Evolutionary conservation across 2,329 filamentous ascomycete species (phyloP).

Genomic region (Apiospora hydei): DNA sequence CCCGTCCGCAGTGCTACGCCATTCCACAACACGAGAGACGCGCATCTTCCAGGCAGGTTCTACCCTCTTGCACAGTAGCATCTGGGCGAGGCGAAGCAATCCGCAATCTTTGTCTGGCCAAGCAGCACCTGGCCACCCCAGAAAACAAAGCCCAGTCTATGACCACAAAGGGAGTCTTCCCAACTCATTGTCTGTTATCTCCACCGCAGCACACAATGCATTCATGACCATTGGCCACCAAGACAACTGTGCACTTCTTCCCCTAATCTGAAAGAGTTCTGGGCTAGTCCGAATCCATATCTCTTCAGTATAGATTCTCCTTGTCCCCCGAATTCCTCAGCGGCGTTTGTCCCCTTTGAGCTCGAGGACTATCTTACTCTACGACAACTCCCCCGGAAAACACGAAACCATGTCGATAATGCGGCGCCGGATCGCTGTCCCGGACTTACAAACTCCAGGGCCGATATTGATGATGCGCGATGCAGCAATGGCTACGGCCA

Average conservation of each 20-base stretch:
- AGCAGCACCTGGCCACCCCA: slow-evolving; percentile 12
- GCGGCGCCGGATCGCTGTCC: slow-evolving; percentile 43
- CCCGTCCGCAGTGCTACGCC: neutral
- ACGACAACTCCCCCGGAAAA: slow-evolving; percentile 26
- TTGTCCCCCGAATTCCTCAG: slow-evolving; percentile 30
- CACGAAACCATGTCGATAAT: slow-evolving; percentile 39
- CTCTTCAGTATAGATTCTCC: slow-evolving; percentile 37
- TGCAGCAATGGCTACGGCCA: slow-evolving; percentile 33
- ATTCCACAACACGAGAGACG: neutral
- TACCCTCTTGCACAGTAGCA: neutral
- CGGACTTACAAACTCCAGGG: slow-evolving; percentile 38
- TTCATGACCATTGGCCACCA: slow-evolving; percentile 33
- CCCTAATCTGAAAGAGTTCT: slow-evolving; percentile 31
- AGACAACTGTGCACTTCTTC: slow-evolving; percentile 35
- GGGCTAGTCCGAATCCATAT: slow-evolving; percentile 29
- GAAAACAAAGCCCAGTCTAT: neutral
- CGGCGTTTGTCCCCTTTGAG: slow-evolving; percentile 22
- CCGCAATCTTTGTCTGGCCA: neutral
- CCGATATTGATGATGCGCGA: slow-evolving; percentile 39
- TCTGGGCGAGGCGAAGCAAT: neutral
- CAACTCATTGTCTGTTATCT: slow-evolving; percentile 20
- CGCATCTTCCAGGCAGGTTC: neutral
- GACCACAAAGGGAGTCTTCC: neutral
- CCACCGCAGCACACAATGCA: slow-evolving; percentile 37
- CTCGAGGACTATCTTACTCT: slow-evolving; percentile 23